phyloP scores from a whole-genome alignment of 2,329 filamentous ascomycete genomes.

The Dryadomyces quercivorus region DNA sequence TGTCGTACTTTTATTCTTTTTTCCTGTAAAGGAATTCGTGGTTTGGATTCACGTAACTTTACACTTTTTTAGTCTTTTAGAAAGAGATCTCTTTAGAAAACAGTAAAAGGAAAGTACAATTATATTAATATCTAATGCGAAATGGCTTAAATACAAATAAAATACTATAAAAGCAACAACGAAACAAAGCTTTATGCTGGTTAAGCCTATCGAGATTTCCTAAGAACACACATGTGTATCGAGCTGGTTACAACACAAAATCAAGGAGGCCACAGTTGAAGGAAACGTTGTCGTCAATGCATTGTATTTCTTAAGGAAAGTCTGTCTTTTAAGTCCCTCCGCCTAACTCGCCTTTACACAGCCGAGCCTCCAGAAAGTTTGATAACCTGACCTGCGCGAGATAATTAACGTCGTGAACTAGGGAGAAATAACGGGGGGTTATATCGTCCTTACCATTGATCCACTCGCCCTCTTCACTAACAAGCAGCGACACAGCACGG shows the following conservation, averaged over 20 bases:
- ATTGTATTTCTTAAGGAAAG: background rate
- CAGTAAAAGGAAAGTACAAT: too few species aligned
- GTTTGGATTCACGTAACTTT: too few species aligned
- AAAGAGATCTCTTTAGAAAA: too few species aligned
- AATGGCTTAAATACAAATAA: too few species aligned
- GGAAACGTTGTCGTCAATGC: background rate
- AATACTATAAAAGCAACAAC: too few species aligned
- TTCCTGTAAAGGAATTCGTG: too few species aligned
- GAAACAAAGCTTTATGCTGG: too few species aligned
- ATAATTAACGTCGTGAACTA: slow-evolving; percentile 2
- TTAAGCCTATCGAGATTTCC: too few species aligned
- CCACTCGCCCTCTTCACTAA: slow-evolving; percentile 49
- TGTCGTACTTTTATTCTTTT: slow-evolving; percentile 2
- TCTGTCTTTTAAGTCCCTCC: background rate
- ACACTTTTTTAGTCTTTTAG: background rate
- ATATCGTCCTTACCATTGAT: slow-evolving; percentile 40
- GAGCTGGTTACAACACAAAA: background rate
- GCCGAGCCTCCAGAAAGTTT: slow-evolving; percentile 25
- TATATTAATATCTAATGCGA: too few species aligned
- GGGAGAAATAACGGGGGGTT: slow-evolving; percentile 1
- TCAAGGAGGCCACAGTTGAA: background rate
- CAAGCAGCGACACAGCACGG: slow-evolving; percentile 41
- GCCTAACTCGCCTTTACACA: slow-evolving; percentile 12
- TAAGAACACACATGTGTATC: too few species aligned
- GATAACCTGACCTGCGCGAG: slow-evolving; percentile 23